A percentile compares a stretch with the other conserved stretches of the same genome.
phyloP scores from a whole-genome alignment of 257 asterid genomes.

The Plantago elongata region DNA sequence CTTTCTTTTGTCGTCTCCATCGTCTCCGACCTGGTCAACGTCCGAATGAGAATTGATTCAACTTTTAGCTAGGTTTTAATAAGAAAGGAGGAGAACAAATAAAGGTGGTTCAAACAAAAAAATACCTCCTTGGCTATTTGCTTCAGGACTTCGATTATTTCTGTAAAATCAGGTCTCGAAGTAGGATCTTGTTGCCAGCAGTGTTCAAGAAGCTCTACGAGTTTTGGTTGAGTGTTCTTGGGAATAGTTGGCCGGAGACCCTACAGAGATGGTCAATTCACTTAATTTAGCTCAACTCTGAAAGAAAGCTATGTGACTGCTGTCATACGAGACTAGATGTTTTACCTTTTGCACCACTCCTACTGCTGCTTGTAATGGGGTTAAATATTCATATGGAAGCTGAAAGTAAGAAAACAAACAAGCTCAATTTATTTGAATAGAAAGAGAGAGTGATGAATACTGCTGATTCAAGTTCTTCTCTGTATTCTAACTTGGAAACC shows the following conservation, averaged over 20 bases:
- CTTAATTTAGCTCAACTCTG: conserved; percentile 1
- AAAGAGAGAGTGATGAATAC: not conserved
- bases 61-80: not conserved
- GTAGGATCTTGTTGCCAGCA: conserved; percentile 96
- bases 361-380: conserved; percentile 96
- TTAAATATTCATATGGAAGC: conserved; percentile 93
- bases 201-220: conserved; percentile 79
- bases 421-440: not conserved
- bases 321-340: conserved; percentile 6
- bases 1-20: conserved; percentile 63
- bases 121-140: conserved; percentile 72
- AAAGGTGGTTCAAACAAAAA: not conserved
- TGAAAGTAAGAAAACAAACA: conserved; percentile 27
- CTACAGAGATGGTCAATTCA: conserved; percentile 30
- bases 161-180: conserved; percentile 79
- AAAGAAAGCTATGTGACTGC: not conserved
- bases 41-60: not conserved
- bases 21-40: conserved; percentile 64
- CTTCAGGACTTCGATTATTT: conserved; percentile 55
- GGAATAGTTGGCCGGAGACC: conserved; percentile 89
- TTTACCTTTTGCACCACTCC: conserved; percentile 96
- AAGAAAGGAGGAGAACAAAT: not conserved
- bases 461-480: too few relatives aligned
- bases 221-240: conserved; percentile 62
- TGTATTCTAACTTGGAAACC: too few relatives aligned